A percentile compares a stretch with the other conserved stretches of the same genome.
These are phyloP conservation scores for Ophiosphaerella herpotricha DNA, from an alignment of 2,329 filamentous ascomycete species.

Conservation along the genomic window DNA sequence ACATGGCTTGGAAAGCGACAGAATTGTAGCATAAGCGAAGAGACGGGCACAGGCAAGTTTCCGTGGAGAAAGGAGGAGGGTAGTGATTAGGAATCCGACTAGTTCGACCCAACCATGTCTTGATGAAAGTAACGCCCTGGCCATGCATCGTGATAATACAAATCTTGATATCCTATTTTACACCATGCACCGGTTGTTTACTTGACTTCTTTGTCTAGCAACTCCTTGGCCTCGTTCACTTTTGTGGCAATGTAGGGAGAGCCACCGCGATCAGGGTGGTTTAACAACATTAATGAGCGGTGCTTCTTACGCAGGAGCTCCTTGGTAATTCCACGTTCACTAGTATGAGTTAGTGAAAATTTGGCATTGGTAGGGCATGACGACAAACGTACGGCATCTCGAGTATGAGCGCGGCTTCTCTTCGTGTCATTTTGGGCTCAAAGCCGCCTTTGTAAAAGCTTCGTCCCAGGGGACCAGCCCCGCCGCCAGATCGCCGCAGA, in stretches of 20 bases:
- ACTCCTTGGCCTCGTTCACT: conserved; percentile 97
- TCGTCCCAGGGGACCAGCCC: conserved; percentile 77
- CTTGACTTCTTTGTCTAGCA: conserved; percentile 74
- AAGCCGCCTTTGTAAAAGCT: conserved; percentile 99
- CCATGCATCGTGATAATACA: conserved; percentile 20
- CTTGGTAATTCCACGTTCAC: conserved; percentile 84
- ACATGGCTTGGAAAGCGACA: neutral
- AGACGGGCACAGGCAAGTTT: no score
- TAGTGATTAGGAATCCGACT: no score
- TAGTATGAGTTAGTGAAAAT: conserved; percentile 45
- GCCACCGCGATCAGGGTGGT: conserved; percentile 96
- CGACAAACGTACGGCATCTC: conserved; percentile 74
- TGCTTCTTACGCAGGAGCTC: conserved; percentile 96
- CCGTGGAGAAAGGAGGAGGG: no score
- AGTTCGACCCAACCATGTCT: neutral
- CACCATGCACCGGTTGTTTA: conserved; percentile 6
- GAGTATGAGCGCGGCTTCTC: conserved; percentile 88
- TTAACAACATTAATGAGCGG: conserved; percentile 92
- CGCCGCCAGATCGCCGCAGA: conserved; percentile 74
- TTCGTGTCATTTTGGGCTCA: conserved; percentile 89
- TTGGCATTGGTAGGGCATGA: neutral
- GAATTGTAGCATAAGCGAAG: no score
- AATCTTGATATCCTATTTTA: conserved; percentile 19
- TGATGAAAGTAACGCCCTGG: conserved; percentile 1
- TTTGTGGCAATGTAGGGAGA: conserved; percentile 97